phyloP scores from a whole-genome alignment of 2,329 filamentous ascomycete genomes.

The Sporothrix pallida region DNA sequence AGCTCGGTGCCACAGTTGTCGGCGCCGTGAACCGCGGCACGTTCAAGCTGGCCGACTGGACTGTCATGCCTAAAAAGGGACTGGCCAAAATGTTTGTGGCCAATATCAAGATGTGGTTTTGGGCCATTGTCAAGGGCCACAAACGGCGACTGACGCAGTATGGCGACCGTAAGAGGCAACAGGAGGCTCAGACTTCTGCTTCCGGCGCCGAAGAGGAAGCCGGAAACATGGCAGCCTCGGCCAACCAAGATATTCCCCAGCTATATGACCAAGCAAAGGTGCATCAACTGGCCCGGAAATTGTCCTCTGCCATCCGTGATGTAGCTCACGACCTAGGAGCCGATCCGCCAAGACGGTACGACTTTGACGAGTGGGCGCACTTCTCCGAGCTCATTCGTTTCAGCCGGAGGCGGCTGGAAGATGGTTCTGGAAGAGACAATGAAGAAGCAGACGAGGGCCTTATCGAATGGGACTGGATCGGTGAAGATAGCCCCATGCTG shows the following conservation, averaged over 20 bases:
- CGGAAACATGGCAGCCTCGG: not conserved
- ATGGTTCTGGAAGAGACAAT: not conserved
- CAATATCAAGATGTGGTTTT: constrained; percentile 49
- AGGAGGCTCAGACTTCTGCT: constrained; percentile 39
- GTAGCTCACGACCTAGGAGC: constrained; percentile 60
- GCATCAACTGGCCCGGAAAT: constrained; percentile 58
- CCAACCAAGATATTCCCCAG: not conserved
- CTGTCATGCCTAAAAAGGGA: constrained; percentile 66
- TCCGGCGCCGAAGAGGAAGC: not conserved
- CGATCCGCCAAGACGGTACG: constrained; percentile 58
- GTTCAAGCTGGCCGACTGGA: constrained; percentile 66
- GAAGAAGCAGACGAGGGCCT: constrained; percentile 56
- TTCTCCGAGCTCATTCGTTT: constrained; percentile 69
- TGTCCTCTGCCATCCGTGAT: constrained; percentile 62
- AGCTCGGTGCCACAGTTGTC: constrained; percentile 70
- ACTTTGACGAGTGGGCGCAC: constrained; percentile 72
- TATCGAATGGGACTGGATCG: constrained; percentile 75
- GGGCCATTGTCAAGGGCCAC: constrained; percentile 47
- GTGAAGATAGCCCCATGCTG: constrained; percentile 70
- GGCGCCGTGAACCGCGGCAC: constrained; percentile 67
- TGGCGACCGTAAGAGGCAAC: constrained; percentile 48
- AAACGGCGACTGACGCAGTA: constrained; percentile 47
- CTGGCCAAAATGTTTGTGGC: constrained; percentile 49
- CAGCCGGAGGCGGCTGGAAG: constrained; percentile 42
- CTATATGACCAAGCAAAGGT: constrained; percentile 35